phyloP scores from a whole-genome alignment of 2,329 filamentous ascomycete species.

The Microcyclospora pomicola region DNA sequence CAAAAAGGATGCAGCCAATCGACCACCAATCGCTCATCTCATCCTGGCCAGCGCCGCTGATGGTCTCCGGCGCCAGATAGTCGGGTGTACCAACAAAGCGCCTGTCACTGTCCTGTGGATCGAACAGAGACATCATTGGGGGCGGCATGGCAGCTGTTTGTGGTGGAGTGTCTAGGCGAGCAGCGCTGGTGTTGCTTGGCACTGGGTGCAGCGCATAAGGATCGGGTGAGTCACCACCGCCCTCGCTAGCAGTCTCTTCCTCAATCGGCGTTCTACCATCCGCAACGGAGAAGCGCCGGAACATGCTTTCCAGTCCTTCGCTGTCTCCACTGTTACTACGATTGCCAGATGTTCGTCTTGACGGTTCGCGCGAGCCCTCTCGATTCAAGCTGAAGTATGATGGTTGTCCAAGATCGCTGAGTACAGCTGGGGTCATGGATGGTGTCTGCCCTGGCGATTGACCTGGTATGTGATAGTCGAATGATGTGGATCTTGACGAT shows the following conservation, averaged over 20 bases:
- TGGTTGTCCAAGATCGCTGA: slow-evolving; percentile 58
- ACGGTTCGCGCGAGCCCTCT: slow-evolving; percentile 39
- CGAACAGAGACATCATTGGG: slow-evolving; percentile 83
- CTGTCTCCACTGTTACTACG: slow-evolving; percentile 88
- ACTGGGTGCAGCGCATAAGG: slow-evolving; percentile 51
- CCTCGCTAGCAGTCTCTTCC: slow-evolving; percentile 58
- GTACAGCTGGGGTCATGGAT: slow-evolving; percentile 66
- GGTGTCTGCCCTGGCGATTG: slow-evolving; percentile 82
- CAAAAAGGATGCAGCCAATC: slow-evolving; percentile 93
- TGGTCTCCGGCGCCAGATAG: slow-evolving; percentile 92
- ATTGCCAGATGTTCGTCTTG: slow-evolving; percentile 63
- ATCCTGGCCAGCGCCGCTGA: slow-evolving; percentile 87
- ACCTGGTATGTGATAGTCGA: slow-evolving; percentile 47
- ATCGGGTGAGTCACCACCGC: slow-evolving; percentile 60
- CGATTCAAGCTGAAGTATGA: slow-evolving; percentile 80
- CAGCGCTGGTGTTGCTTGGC: slow-evolving; percentile 34
- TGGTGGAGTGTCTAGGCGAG: slow-evolving; percentile 40
- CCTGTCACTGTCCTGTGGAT: slow-evolving; percentile 83
- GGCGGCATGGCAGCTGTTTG: slow-evolving; percentile 67
- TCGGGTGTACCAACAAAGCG: slow-evolving; percentile 95
- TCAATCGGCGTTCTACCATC: slow-evolving; percentile 53
- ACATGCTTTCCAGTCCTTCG: slow-evolving; percentile 69
- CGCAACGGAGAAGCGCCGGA: slow-evolving; percentile 51
- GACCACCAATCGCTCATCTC: slow-evolving; percentile 99
- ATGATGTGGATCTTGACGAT: slow-evolving; percentile 88